Evolutionary conservation across 2,329 filamentous ascomycete species (phyloP), one percentile per base, ranked within the genome.

Genomic region (Pseudocercospora vitis): DNA sequence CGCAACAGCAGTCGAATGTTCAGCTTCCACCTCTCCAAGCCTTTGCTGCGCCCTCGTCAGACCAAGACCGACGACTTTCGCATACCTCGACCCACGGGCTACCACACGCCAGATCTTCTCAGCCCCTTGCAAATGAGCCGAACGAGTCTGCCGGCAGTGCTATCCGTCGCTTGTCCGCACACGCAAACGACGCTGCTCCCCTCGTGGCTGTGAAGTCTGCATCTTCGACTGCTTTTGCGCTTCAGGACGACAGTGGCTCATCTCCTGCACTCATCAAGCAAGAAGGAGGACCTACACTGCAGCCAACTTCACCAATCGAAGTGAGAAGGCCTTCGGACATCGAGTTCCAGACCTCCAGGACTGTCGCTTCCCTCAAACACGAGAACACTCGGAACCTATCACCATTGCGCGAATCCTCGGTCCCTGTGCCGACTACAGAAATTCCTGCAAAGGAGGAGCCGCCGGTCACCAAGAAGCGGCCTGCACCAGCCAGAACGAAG

Each of bases 351-450:
- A 71, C 73, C 2, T 65, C 70, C 40, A 76, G 75, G 59, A 70
- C 74, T 3, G 67, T 78, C 24, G 70, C 73, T 52, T 67, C 71
- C 35, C 68, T 75, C 11, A 77, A 77, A 64, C 74, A 69, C 65
- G 76, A 78, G 52, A 69, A 75, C 48, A 72, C 73, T 31, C 65
- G 40, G 61, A 65, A 39, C 28, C 55, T 52, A 42, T 69, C 70
- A 53, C 63, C 72, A 52, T 58, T 71, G 61, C 60, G 69, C 62
- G 63, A 78, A 67, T 68, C 68, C n/a, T 67, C 69, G 5, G 58
- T 74, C 1, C 65, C 73, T 4, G 68, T 74, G 18, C 71, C 72
- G 1, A 66, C 69, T 3, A 71, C 68, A 47, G 75, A 76, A 46
- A 53, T 61, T 6, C 48, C 66, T 8, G 32, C 53, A 7, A 56